Percentiles rank a stretch among this genome's conserved stretches.
Conservation (phyloP, 2,329 filamentous ascomycete species). For the Scopulariopsis brevicaulis region DNA sequence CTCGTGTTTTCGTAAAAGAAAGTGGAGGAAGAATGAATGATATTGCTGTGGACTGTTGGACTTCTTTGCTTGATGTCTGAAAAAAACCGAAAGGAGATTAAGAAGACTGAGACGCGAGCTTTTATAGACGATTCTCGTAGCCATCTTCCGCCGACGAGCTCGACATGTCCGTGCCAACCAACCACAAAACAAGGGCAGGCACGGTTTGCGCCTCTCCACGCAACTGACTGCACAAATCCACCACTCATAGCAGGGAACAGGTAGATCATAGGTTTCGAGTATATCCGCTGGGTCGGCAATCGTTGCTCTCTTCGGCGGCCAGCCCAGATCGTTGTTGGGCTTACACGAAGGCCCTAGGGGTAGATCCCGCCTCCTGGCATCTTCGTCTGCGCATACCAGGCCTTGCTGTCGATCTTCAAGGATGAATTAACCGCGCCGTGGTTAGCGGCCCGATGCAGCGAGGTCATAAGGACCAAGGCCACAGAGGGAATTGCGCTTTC, state of each 20-base stretch:
- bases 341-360: background rate
- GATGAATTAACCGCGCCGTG: background rate
- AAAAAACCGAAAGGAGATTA: background rate
- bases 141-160: too few species aligned
- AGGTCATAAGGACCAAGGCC: background rate
- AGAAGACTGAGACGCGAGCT: background rate
- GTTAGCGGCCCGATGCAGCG: background rate
- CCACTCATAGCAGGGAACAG: background rate
- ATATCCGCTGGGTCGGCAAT: background rate
- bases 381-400: background rate
- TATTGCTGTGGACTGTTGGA: background rate
- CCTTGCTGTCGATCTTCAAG: background rate
- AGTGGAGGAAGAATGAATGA: background rate
- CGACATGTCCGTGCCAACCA: background rate
- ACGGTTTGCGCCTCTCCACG: background rate
- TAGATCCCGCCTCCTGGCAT: background rate
- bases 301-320: background rate
- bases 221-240: background rate
- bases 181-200: background rate
- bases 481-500: background rate
- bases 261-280: too few species aligned
- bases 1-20: background rate
- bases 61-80: background rate
- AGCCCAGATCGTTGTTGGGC: background rate
- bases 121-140: background rate